Percentiles rank a stretch among this genome's conserved stretches.
These are phyloP conservation scores for Malassezia sympodialis DNA, from an alignment of 1,284 basidiomycete species.

Conservation along the genomic window DNA sequence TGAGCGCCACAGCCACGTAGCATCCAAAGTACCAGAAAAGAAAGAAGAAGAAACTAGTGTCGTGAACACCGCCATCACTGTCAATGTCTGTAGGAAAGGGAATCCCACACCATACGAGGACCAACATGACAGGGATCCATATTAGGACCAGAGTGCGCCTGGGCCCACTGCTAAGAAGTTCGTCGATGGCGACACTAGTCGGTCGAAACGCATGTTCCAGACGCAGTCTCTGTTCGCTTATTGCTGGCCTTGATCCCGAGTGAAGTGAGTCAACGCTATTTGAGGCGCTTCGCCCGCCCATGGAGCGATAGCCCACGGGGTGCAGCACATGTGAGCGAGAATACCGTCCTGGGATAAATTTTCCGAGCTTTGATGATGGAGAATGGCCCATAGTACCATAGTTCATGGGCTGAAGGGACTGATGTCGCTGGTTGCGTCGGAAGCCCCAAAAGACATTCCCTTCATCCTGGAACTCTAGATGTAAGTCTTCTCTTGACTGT, in stretches of 20 bases:
- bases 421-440: not conserved
- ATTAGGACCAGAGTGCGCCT: conserved; percentile 3
- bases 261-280: not conserved
- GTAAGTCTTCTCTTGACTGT: not conserved
- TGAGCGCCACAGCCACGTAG: conserved; percentile 49
- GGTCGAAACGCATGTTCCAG: conserved; percentile 13
- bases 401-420: not conserved
- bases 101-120: conserved; percentile 9
- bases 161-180: conserved; percentile 3
- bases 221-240: not conserved
- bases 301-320: not conserved
- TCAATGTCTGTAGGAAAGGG: conserved; percentile 2
- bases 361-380: not conserved
- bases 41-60: conserved; percentile 47
- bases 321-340: not conserved
- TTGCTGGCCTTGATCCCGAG: not conserved
- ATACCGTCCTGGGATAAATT: not conserved
- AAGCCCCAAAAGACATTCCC: conserved; percentile 19
- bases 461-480: not conserved
- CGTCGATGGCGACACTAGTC: conserved; percentile 10
- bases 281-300: not conserved
- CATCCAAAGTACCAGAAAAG: conserved; percentile 46
- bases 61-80: conserved; percentile 7
- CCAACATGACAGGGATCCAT: conserved; percentile 11
- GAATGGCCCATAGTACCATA: conserved; percentile 6